A percentile compares a stretch with the other conserved stretches of the same genome.
These are phyloP conservation scores for Epichloe glyceriae DNA, from an alignment of 2,329 filamentous ascomycete genomes.

Conservation along the genomic window DNA sequence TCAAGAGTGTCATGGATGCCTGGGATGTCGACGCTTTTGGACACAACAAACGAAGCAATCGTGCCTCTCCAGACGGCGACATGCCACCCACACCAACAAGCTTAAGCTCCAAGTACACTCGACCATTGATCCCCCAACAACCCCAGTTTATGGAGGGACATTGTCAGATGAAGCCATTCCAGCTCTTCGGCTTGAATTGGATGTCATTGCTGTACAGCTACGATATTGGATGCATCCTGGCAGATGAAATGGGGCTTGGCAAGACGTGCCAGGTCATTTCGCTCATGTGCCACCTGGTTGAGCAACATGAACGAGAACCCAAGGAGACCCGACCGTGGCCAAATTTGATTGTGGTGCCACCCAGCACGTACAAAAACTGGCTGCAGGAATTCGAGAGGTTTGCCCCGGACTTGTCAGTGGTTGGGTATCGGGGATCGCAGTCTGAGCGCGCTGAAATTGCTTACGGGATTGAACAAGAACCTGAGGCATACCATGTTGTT, in stretches of 20 bases:
- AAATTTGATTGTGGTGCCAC: constrained; percentile 79
- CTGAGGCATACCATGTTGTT: constrained; percentile 51
- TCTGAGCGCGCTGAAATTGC: constrained; percentile 55
- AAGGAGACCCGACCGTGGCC: constrained; percentile 40
- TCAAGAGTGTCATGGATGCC: constrained; percentile 31
- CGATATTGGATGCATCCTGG: constrained; percentile 75
- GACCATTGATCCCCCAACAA: constrained; percentile 43
- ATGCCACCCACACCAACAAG: constrained; percentile 31
- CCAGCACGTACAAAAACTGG: constrained; percentile 94
- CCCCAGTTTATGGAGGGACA: constrained; percentile 66
- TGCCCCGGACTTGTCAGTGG: constrained; percentile 63
- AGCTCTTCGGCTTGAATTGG: constrained; percentile 92
- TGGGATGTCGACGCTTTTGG: constrained; percentile 39
- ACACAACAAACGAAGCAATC: constrained; percentile 20
- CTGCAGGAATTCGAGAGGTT: constrained; percentile 80
- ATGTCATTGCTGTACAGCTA: constrained; percentile 70
- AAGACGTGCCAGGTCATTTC: constrained; percentile 97
- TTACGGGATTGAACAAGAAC: constrained; percentile 48
- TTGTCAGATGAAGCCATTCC: constrained; percentile 79
- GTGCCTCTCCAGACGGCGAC: constrained; percentile 20
- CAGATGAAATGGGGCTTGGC: constrained; percentile 93
- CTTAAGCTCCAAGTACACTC: constrained; percentile 19
- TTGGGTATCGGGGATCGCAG: constrained; percentile 55
- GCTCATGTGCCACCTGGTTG: constrained; percentile 71
- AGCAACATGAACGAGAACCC: constrained; percentile 35